phyloP scores from a whole-genome alignment of 2,329 filamentous ascomycete genomes.

The Stagonosporopsis rhizophila region DNA sequence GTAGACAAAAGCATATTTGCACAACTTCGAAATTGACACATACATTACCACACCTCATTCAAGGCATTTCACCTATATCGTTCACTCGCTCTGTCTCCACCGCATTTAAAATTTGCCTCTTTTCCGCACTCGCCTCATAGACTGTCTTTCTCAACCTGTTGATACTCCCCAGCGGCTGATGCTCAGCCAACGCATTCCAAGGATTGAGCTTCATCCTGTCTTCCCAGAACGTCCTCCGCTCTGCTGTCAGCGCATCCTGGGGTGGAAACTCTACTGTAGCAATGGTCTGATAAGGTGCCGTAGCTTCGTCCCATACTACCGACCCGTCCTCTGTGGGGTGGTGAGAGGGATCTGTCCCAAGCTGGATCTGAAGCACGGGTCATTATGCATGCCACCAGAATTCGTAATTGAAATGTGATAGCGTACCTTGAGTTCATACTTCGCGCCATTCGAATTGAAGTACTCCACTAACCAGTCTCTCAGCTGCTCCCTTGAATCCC shows the following conservation, averaged over 20 bases:
- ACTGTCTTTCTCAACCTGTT: conserved; percentile 38
- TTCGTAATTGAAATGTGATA: neutral
- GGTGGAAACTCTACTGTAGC: conserved; percentile 34
- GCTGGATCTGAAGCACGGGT: conserved; percentile 32
- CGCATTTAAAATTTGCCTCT: conserved; percentile 35
- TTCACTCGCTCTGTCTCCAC: conserved; percentile 15
- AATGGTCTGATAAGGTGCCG: conserved; percentile 41
- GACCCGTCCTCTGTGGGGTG: conserved; percentile 42
- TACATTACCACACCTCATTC: neutral
- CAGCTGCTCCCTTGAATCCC: conserved; percentile 32
- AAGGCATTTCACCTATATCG: conserved; percentile 35
- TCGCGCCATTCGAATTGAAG: conserved; percentile 25
- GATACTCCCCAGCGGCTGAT: conserved; percentile 37
- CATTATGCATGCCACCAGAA: neutral
- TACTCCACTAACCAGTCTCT: conserved; percentile 39
- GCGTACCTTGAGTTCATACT: conserved; percentile 38
- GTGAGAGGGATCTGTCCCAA: conserved; percentile 36
- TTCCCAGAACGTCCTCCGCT: conserved; percentile 37
- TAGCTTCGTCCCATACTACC: conserved; percentile 41
- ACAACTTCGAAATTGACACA: neutral
- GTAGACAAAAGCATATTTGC: neutral
- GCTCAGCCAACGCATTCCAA: conserved; percentile 36
- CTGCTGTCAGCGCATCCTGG: conserved; percentile 33
- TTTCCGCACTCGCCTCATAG: conserved; percentile 38
- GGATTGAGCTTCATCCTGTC: conserved; percentile 39